phyloP scores from a whole-genome alignment of 2,329 filamentous ascomycete species.

The Lachnellula occidentalis region DNA sequence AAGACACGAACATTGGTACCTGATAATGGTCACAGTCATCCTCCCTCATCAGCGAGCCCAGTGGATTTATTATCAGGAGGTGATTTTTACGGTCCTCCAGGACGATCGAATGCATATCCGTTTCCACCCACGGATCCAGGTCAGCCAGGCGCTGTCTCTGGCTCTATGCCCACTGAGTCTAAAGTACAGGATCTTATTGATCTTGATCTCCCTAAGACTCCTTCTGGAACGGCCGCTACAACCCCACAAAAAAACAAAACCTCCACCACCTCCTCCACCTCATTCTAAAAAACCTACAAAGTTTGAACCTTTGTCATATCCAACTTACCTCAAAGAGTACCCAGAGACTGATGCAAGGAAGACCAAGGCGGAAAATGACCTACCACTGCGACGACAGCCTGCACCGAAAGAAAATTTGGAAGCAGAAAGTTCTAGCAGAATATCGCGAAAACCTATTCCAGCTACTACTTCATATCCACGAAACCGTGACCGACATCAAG shows the following conservation, averaged over 20 bases:
- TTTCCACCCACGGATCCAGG: constrained; percentile 28
- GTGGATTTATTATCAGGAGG: constrained; percentile 24
- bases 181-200: constrained; percentile 24
- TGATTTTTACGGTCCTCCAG: constrained; percentile 17
- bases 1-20: constrained; percentile 29
- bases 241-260: constrained; percentile 23
- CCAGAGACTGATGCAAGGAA: constrained; percentile 29
- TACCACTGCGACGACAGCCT: constrained; percentile 27
- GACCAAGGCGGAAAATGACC: constrained; percentile 21
- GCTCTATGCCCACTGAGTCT: constrained; percentile 22
- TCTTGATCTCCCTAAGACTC: constrained; percentile 16
- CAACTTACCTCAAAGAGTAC: constrained; percentile 33
- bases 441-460: constrained; percentile 31
- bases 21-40: constrained; percentile 15
- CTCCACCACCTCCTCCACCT: constrained; percentile 28
- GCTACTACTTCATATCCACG: constrained; percentile 31
- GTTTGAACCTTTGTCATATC: constrained; percentile 35
- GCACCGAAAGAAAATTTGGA: constrained; percentile 12
- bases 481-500: constrained; percentile 23
- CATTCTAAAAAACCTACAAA: constrained; percentile 22
- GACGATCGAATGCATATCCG: constrained; percentile 27
- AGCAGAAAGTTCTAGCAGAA: constrained; percentile 8
- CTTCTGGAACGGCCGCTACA: constrained; percentile 18
- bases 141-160: constrained; percentile 25
- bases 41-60: constrained; percentile 13